These are phyloP conservation scores for Blastobotrys capitulatus DNA, from an alignment of 1,139 yeast species.

Conservation along the genomic window DNA sequence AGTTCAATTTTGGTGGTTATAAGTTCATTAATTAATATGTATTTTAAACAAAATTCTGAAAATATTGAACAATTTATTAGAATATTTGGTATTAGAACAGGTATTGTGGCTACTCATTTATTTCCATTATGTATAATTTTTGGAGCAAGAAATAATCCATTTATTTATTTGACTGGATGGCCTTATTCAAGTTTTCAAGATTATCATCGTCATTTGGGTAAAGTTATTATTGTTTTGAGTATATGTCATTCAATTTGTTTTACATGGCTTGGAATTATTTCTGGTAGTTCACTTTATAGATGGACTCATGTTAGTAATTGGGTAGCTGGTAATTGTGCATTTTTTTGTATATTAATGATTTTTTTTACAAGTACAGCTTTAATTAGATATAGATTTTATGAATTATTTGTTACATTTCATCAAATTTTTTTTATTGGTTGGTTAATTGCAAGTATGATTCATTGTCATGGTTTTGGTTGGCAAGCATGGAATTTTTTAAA, in stretches of 20 bases:
- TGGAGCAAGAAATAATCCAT: conserved; percentile 59
- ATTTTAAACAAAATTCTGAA: too few species aligned
- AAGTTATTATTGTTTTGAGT: neutral
- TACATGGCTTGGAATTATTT: conserved; percentile 33
- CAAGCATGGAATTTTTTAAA: conserved; percentile 40
- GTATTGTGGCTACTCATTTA: conserved; percentile 52
- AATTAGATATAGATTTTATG: conserved; percentile 39
- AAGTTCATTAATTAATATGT: conserved; percentile 30
- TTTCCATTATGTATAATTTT: conserved; percentile 51
- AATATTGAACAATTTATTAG: conserved; percentile 27
- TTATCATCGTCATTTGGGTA: conserved; percentile 60
- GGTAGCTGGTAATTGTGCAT: conserved; percentile 40
- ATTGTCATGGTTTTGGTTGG: conserved; percentile 45
- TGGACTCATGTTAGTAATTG: conserved; percentile 42
- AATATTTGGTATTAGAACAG: conserved; percentile 53
- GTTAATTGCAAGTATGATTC: conserved; percentile 38
- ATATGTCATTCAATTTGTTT: conserved; percentile 32
- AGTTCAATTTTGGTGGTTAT: conserved; percentile 27
- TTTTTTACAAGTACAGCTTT: conserved; percentile 16
- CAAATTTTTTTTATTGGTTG: conserved; percentile 39
- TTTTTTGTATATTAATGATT: conserved; percentile 22
- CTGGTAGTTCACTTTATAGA: conserved; percentile 34
- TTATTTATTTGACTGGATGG: conserved; percentile 56
- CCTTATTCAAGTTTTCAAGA: conserved; percentile 57
- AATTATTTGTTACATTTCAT: conserved; percentile 35